Percentiles rank a stretch among this genome's conserved stretches.
These are phyloP conservation scores for Mrakia frigida DNA, from an alignment of 768 basidiomycete species.

Conservation along the genomic window DNA sequence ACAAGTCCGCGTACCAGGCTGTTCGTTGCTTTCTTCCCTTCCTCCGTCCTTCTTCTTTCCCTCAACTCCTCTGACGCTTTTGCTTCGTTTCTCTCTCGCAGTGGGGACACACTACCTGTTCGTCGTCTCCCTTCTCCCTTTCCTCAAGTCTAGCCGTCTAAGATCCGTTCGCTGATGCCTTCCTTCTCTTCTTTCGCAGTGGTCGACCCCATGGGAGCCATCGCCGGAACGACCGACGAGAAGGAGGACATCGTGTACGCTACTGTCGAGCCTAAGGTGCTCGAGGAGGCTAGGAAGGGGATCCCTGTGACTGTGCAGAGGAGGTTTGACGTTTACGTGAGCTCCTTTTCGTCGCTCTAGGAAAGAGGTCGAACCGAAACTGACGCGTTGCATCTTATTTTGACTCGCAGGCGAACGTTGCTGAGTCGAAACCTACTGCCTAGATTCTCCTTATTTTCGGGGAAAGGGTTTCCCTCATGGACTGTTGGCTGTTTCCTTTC, in stretches of 20 bases:
- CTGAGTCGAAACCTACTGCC: too few relatives aligned
- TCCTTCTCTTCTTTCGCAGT: not conserved
- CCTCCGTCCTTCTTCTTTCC: not conserved
- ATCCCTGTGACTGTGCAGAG: slow-evolving; percentile 90
- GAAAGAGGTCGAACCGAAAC: not conserved
- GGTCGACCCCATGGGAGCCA: slow-evolving; percentile 66
- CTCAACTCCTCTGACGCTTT: not conserved
- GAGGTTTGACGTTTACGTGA: slow-evolving; percentile 28
- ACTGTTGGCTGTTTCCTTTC: too few relatives aligned
- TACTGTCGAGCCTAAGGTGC: slow-evolving; percentile 64
- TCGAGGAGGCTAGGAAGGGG: slow-evolving; percentile 65
- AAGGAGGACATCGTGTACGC: slow-evolving; percentile 72
- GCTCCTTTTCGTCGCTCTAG: not conserved
- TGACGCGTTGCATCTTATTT: too few relatives aligned
- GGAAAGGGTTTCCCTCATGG: too few relatives aligned
- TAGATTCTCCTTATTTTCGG: too few relatives aligned
- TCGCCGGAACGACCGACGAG: slow-evolving; percentile 68
- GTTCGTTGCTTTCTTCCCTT: slow-evolving; percentile 32
- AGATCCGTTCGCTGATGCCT: slow-evolving; percentile 38
- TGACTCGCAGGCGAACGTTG: too few relatives aligned
- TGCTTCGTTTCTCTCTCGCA: too few relatives aligned
- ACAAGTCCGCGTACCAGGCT: slow-evolving; percentile 73
- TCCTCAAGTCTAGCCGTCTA: slow-evolving; percentile 48
- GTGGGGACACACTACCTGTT: not conserved
- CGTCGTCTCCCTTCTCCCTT: not conserved